Evolutionary conservation across 331 rosid species (phyloP).

Genomic region (Rosa hybrid): DNA sequence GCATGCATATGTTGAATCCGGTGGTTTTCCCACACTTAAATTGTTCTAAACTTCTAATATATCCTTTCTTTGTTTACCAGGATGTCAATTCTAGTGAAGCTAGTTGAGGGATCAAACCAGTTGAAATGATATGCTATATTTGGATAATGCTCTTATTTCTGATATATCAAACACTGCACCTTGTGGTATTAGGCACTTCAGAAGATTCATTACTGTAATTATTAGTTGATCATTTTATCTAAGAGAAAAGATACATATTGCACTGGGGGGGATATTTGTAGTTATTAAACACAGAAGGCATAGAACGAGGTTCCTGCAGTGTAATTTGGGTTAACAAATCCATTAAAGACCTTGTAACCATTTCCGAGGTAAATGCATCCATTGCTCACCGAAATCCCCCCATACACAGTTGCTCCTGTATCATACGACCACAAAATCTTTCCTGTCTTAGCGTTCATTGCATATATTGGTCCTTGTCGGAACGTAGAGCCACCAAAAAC

Average conservation of each 20-base stretch:
- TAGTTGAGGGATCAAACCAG: not conserved
- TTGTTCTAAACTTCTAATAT: not conserved
- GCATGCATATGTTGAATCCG: not conserved
- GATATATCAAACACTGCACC: not conserved
- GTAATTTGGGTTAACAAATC: constrained; percentile 25
- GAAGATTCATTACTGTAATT: not conserved
- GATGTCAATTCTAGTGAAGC: not conserved
- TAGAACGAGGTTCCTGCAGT: constrained; percentile 48
- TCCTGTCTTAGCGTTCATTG: constrained; percentile 47
- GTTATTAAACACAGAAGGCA: constrained; percentile 43
- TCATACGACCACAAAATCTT: constrained; percentile 50
- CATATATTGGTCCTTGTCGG: constrained; percentile 43
- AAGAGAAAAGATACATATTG: not conserved
- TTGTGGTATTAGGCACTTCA: not conserved
- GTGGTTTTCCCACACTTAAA: not conserved
- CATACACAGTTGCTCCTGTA: constrained; percentile 49
- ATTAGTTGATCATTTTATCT: not conserved
- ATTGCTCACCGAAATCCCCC: constrained; percentile 55
- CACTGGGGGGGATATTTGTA: not conserved
- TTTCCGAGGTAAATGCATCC: constrained; percentile 65
- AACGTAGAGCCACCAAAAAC: constrained; percentile 60
- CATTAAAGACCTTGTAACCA: constrained; percentile 48
- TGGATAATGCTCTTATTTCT: not conserved
- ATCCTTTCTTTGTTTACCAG: not conserved
- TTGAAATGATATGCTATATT: not conserved